These are phyloP conservation scores for Salvia sclarea DNA, from an alignment of 305 asterid species.

Conservation along the genomic window DNA sequence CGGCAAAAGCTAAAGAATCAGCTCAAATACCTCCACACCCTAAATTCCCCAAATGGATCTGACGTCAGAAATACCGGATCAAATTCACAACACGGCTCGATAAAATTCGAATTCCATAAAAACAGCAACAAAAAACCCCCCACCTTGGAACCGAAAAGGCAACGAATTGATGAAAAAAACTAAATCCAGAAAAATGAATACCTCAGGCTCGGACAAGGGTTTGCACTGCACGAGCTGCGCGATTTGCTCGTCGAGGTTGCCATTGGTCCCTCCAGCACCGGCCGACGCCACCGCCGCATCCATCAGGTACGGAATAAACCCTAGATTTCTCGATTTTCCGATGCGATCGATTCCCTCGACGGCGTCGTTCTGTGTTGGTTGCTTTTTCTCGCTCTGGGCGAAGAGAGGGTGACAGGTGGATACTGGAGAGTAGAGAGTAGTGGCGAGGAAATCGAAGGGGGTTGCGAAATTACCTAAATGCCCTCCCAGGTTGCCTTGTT, in stretches of 20 bases:
- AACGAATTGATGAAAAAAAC: not conserved
- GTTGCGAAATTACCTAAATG: slow-evolving; percentile 20
- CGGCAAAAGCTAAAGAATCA: slow-evolving; percentile 16
- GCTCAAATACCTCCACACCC: slow-evolving; percentile 16
- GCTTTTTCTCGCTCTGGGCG: slow-evolving; percentile 16
- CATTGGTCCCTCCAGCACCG: slow-evolving; percentile 42
- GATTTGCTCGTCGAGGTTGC: slow-evolving; percentile 62
- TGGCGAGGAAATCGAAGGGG: slow-evolving; percentile 33
- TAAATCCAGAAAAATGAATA: slow-evolving; percentile 11
- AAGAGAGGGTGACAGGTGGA: slow-evolving; percentile 34
- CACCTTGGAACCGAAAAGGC: slow-evolving; percentile 5
- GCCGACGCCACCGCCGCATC: slow-evolving; percentile 44
- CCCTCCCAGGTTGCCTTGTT: slow-evolving; percentile 2
- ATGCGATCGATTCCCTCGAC: slow-evolving; percentile 26
- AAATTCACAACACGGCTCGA: slow-evolving; percentile 11
- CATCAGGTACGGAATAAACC: slow-evolving; percentile 38
- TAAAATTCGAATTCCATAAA: slow-evolving; percentile 6
- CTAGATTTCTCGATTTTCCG: slow-evolving; percentile 37
- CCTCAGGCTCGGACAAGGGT: slow-evolving; percentile 67
- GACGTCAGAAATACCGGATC: slow-evolving; percentile 17
- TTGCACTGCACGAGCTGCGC: slow-evolving; percentile 68
- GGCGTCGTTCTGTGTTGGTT: slow-evolving; percentile 37
- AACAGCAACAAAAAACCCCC: not conserved
- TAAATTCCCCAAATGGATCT: slow-evolving; percentile 30
- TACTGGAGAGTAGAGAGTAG: slow-evolving; percentile 19